Percentiles rank a stretch among this genome's conserved stretches.
These are phyloP conservation scores for Fusarium verticillioides DNA, from an alignment of 2,329 filamentous ascomycete genomes.

Conservation along the genomic window DNA sequence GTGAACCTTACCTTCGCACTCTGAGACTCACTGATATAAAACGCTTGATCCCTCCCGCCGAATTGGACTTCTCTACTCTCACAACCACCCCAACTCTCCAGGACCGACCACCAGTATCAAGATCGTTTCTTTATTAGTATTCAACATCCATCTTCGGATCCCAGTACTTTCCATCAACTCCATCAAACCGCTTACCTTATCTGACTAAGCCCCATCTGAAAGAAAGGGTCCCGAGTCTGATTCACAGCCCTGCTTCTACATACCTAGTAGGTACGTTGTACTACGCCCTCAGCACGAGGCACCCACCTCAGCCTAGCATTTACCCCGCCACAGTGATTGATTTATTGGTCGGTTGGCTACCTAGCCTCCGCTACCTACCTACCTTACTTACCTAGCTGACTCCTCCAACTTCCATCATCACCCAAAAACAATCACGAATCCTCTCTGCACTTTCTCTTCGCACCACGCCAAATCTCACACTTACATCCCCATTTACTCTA, in stretches of 20 bases:
- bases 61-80: not conserved
- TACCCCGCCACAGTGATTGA: slow-evolving; percentile 40
- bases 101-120: not conserved
- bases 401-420: slow-evolving; percentile 42
- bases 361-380: slow-evolving; percentile 3
- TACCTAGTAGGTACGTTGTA: slow-evolving; percentile 13
- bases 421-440: slow-evolving; percentile 19
- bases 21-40: slow-evolving; percentile 9
- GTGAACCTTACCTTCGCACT: not conserved
- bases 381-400: slow-evolving; percentile 12
- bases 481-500: slow-evolving; percentile 11
- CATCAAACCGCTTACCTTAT: not conserved
- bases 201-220: slow-evolving; percentile 17
- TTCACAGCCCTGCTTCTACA: slow-evolving; percentile 26
- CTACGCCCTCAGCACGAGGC: not conserved
- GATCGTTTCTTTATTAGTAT: not conserved
- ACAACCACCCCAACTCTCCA: not conserved
- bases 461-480: not conserved
- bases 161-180: not conserved
- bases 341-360: slow-evolving; percentile 27
- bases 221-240: slow-evolving; percentile 16
- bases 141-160: not conserved
- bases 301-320: slow-evolving; percentile 32
- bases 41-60: not conserved
- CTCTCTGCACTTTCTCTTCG: not conserved